Conservation (phyloP, 352 stramenopile species). For the Globisporangium rhizosaccharum region DNA sequence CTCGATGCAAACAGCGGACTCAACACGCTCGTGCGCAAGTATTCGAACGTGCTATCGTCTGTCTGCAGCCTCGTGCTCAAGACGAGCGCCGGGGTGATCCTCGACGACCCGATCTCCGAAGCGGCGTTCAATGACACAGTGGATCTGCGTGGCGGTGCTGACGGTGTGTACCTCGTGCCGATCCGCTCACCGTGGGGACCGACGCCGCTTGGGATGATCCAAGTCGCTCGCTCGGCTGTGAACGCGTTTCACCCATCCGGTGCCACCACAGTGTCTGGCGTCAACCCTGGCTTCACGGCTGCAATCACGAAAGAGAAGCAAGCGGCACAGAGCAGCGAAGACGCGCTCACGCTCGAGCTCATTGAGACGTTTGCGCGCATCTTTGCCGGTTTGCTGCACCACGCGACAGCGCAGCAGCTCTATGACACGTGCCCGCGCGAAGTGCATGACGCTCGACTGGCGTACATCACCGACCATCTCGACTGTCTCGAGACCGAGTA, state of each 20-base stretch:
- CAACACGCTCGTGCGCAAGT: slow-evolving; percentile 39
- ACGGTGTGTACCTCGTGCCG: slow-evolving; percentile 50
- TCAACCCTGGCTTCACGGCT: slow-evolving; percentile 5
- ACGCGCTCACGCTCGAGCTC: slow-evolving; percentile 48
- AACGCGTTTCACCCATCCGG: slow-evolving; percentile 11
- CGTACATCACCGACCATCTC: slow-evolving; percentile 35
- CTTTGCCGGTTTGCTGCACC: slow-evolving; percentile 54
- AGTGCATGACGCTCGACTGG: slow-evolving; percentile 41
- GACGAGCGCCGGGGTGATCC: slow-evolving; percentile 15
- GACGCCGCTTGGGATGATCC: slow-evolving; percentile 52
- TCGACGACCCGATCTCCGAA: slow-evolving; percentile 40
- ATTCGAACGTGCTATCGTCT: slow-evolving; percentile 54
- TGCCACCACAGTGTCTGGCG: neutral
- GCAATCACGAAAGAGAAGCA: slow-evolving; percentile 34
- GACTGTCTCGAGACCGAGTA: slow-evolving; percentile 33
- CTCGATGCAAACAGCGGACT: slow-evolving; percentile 14
- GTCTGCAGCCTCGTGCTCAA: slow-evolving; percentile 41
- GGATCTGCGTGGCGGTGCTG: slow-evolving; percentile 47
- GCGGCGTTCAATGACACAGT: slow-evolving; percentile 68
- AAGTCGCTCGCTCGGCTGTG: slow-evolving; percentile 44
- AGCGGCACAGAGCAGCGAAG: slow-evolving; percentile 37
- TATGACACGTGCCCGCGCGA: slow-evolving; percentile 42
- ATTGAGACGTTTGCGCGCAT: slow-evolving; percentile 48
- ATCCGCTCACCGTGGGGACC: slow-evolving; percentile 51
- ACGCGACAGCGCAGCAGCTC: slow-evolving; percentile 44